Base-by-base conservation (phyloP, 345 rosid species). In the Sisymbrium irio region DNA sequence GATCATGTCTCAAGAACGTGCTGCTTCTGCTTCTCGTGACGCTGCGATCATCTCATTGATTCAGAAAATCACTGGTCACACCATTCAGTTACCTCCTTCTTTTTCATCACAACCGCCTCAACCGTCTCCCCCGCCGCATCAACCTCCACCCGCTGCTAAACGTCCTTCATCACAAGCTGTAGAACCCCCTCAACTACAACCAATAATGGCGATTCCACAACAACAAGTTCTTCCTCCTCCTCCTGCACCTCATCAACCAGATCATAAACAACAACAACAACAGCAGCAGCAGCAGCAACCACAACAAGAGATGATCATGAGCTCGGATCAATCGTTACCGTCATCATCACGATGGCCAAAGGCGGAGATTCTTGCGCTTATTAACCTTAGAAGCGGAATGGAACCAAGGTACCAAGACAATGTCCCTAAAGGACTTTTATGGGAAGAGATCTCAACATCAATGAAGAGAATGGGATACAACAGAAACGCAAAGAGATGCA, bases 301-400 rank as follows among this genome's bases (percentile, higher is more conserved):
- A 25, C 72, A 42, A 65, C 67, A 72, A 66, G 73, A 53, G 40
- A 35, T 78, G 82, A 66, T 64, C 27, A 73, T 53, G 69, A 72
- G 78, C 68, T 65, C 70, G 6, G 88, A 85, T 39, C 76, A 79
- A 28, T 42, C 74, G 7, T 53, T 15, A 32, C 69, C 79, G 0
- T 58, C 79, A 11, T 81, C 88, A 5, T 85, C 97, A 5, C 77
- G 97, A 74, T 90, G 97, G 97, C 97, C 97, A 28, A 90, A 87
- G 65, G 84, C 79, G 1, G 97, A 90, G 79, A 89, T 90, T 70
- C 30, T 85, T 8, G 91, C 97, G 4, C 86, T 90, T 7, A 90
- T 90, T 58, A 77, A 82, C 50, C 0, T 88, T 1, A 82, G 97
- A 54, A 84, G 86, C 13, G 90, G 80, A 18, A 82, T 90, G 55